A percentile compares a stretch with the other conserved stretches of the same genome.
These are phyloP conservation scores for Carex littledalei DNA, from an alignment of 176 grass and related monocot species.

Conservation along the genomic window DNA sequence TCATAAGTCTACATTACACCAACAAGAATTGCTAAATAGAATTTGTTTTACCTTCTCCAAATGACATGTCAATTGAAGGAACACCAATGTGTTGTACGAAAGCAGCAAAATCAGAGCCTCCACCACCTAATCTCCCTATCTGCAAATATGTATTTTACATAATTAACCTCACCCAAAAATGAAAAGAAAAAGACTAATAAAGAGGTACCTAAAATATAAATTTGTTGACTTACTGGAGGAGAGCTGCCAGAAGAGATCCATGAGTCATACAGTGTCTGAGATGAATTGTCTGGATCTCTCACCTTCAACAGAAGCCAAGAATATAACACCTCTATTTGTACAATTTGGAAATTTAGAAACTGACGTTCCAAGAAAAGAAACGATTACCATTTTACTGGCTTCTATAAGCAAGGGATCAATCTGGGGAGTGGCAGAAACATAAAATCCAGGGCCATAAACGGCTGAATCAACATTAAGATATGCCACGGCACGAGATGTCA, in stretches of 20 bases:
- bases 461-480: conserved; percentile 83
- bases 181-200: neutral
- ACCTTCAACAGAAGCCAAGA: conserved; percentile 39
- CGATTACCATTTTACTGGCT: conserved; percentile 58
- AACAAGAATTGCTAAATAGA: neutral
- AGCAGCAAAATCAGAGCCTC: conserved; percentile 60
- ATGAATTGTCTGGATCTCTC: conserved; percentile 83
- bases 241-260: conserved; percentile 49
- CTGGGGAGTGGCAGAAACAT: conserved; percentile 55
- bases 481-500: conserved; percentile 60
- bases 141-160: conserved; percentile 23
- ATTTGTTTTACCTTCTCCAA: conserved; percentile 53
- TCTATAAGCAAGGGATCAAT: conserved; percentile 64
- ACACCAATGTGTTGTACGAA: conserved; percentile 80
- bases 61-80: conserved; percentile 58
- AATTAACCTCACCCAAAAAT: neutral
- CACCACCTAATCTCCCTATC: conserved; percentile 69
- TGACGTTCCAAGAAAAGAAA: neutral
- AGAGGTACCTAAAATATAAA: neutral
- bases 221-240: conserved; percentile 38
- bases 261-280: conserved; percentile 60
- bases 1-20: neutral
- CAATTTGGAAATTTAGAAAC: conserved; percentile 6
- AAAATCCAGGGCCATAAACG: conserved; percentile 48
- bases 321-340: neutral